phyloP scores from a whole-genome alignment of 164 flowering plant genomes.

The Macadamia tetraphylla region DNA sequence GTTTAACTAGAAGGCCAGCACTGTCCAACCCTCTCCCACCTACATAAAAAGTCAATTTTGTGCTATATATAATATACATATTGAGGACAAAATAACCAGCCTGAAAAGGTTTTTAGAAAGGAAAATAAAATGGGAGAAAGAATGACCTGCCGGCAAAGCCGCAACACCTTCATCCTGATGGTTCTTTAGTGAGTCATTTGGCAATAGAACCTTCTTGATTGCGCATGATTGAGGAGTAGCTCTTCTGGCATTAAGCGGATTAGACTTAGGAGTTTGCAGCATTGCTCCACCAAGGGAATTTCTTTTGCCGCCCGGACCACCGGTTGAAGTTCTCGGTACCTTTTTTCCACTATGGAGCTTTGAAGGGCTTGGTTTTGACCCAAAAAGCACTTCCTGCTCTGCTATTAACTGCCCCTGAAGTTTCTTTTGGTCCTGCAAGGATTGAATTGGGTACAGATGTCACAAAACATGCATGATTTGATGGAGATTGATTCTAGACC shows the following conservation, averaged over 20 bases:
- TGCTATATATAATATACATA: neutral
- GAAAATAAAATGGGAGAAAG: neutral
- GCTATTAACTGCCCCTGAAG: conserved; percentile 69
- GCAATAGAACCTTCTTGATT: conserved; percentile 33
- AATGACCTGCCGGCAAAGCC: conserved; percentile 49
- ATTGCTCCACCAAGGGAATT: conserved; percentile 62
- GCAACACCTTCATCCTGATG: conserved; percentile 31
- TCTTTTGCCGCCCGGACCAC: conserved; percentile 44
- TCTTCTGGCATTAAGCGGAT: conserved; percentile 25
- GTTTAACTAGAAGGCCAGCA: conserved; percentile 44
- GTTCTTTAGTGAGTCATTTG: conserved; percentile 20
- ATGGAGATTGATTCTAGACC: neutral
- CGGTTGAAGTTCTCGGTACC: conserved; percentile 53
- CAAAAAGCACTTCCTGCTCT: conserved; percentile 73
- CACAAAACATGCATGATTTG: neutral
- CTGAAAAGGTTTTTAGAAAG: too few species aligned
- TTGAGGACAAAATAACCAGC: neutral
- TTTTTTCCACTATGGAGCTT: conserved; percentile 60
- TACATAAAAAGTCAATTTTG: conserved; percentile 13
- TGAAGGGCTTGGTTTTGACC: conserved; percentile 90
- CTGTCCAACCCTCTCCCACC: conserved; percentile 63
- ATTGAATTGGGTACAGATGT: neutral
- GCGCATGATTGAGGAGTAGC: conserved; percentile 29
- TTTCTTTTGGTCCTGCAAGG: conserved; percentile 77
- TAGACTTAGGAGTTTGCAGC: conserved; percentile 51